Base-by-base conservation (phyloP, 306 rosid species). In the Lotus japonicus region DNA sequence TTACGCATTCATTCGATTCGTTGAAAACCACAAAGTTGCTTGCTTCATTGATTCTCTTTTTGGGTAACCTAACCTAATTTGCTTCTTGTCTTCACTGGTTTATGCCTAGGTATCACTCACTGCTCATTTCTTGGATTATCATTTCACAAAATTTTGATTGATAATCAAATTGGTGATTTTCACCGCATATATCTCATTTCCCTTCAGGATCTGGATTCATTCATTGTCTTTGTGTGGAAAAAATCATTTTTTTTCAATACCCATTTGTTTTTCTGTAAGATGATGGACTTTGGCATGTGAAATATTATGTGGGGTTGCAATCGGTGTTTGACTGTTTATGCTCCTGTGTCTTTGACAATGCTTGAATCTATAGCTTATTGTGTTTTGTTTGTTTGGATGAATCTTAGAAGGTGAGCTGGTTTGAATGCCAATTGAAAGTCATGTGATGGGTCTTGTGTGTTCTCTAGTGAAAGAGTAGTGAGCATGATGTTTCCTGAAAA, bases 401-500 rank as follows among this genome's bases (percentile, higher is more conserved):
- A 68, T 64, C 13, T 0, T 60, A 71, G 73, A 56, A 65, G 77
- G 61, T n/a, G 73, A 70, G 76, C 44, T 70, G 7, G 77, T 62
- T 76, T 66, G 9, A 35, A 42, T 44, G 73, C 70, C 53, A 50
- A 12, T 72, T 75, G 71, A 48, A 9, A 15, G 79, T 70, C 52
- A 61, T 31, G 74, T 72, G 63, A 83, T 82, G 83, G 84, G 68
- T 64, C 18, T 58, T 54, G 68, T 58, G 13, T 61, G 11, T 72
- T 66, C 73, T 48, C 71, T 67, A 64, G 66, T 52, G 53, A 64
- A 83, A 42, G 75, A 80, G 50, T 70, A 52, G 72, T 31, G 59
- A 69, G 73, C 79, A 86, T 70, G 79, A 90, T 88, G 96, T 76
- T 85, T 76, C 65, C 85, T 31, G 87, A 80, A 73, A 81, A 81